Conservation (phyloP, 352 stramenopile genomes). For the Globisporangium carolinianum region DNA sequence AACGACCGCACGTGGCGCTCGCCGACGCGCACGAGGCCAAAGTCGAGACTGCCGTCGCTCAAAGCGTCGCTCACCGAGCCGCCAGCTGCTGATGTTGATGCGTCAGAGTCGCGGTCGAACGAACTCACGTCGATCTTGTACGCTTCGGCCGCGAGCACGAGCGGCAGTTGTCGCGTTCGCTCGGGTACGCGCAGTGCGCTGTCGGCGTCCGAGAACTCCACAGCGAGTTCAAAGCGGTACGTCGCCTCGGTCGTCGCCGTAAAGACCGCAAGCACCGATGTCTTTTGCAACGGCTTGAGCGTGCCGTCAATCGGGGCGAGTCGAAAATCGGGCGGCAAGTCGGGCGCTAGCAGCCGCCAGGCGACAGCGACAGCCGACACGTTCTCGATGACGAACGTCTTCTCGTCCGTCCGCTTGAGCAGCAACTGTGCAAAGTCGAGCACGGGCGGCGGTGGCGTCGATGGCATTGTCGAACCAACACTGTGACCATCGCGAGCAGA, state of each 20-base stretch:
- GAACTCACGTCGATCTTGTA: conserved; percentile 90
- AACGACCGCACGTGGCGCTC: conserved; percentile 80
- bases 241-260: conserved; percentile 58
- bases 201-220: conserved; percentile 85
- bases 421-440: conserved; percentile 92
- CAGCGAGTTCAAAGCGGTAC: conserved; percentile 42
- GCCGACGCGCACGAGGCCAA: conserved; percentile 89
- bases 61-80: conserved; percentile 2
- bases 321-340: conserved; percentile 55
- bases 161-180: conserved; percentile 17
- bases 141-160: conserved; percentile 73
- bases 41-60: conserved; percentile 82
- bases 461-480: not conserved
- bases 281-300: conserved; percentile 65
- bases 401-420: conserved; percentile 83
- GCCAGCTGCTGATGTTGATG: not conserved
- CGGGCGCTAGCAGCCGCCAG: conserved; percentile 44
- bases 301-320: conserved; percentile 66
- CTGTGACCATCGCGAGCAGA: not conserved
- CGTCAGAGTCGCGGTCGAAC: conserved; percentile 43
- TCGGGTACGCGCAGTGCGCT: conserved; percentile 43
- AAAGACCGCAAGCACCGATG: conserved; percentile 61
- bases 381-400: conserved; percentile 86
- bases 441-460: conserved; percentile 13
- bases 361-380: conserved; percentile 58